phyloP scores from a whole-genome alignment of 805 yeast species.

The Saturnispora hagleri region DNA sequence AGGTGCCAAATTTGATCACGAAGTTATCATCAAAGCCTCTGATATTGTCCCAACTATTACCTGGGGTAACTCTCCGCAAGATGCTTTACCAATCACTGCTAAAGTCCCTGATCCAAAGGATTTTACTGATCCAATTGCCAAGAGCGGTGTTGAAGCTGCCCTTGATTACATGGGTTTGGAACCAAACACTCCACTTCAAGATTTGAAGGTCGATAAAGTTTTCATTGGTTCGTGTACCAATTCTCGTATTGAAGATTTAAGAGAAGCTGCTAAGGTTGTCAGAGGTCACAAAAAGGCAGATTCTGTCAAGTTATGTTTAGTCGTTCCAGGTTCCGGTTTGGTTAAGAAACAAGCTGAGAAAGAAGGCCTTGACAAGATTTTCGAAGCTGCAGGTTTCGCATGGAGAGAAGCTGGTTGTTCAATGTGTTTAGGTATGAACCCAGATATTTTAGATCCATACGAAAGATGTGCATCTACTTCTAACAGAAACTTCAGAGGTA shows the following conservation, averaged over 20 bases:
- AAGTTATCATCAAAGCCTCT: slow-evolving; percentile 66
- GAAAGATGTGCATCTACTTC: slow-evolving; percentile 99
- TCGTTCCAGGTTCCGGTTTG: slow-evolving; percentile 96
- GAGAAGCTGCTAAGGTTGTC: slow-evolving; percentile 91
- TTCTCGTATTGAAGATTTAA: slow-evolving; percentile 92
- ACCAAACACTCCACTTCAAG: slow-evolving; percentile 70
- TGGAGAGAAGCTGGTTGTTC: slow-evolving; percentile 99
- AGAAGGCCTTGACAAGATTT: slow-evolving; percentile 90
- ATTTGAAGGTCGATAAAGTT: slow-evolving; percentile 80
- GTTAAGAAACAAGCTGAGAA: slow-evolving; percentile 88
- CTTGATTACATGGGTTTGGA: slow-evolving; percentile 84
- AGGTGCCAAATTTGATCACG: slow-evolving; percentile 83
- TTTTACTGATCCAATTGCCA: slow-evolving; percentile 61
- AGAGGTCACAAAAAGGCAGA: slow-evolving; percentile 83
- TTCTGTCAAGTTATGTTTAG: slow-evolving; percentile 71
- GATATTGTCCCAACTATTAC: slow-evolving; percentile 95
- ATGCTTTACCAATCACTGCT: slow-evolving; percentile 90
- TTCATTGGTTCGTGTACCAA: slow-evolving; percentile 98
- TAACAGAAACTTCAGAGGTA: slow-evolving; percentile 97
- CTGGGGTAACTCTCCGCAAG: slow-evolving; percentile 99
- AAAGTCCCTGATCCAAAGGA: slow-evolving; percentile 83
- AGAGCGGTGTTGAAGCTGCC: slow-evolving; percentile 84
- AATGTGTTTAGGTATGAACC: slow-evolving; percentile 99
- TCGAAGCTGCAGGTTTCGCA: slow-evolving; percentile 86
- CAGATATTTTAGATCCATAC: slow-evolving; percentile 88